Conservation (phyloP, 2,329 filamentous ascomycete species). For the Xenoacremonium recifei region DNA sequence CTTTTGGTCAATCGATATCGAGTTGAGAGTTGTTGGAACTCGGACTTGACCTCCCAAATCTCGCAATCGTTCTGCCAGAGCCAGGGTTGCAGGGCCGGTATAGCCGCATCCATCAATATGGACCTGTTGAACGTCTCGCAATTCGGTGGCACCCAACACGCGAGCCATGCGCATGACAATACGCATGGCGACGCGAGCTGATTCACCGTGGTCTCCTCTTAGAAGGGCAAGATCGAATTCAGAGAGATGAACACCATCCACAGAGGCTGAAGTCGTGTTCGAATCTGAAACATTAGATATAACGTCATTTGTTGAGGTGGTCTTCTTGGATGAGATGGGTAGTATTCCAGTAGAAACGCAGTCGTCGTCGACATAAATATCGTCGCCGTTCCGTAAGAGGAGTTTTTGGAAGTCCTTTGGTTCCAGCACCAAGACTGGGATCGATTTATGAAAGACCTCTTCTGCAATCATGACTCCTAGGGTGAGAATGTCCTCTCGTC, state of each 20-base stretch:
- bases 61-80: slow-evolving; percentile 34
- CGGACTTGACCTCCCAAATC: slow-evolving; percentile 32
- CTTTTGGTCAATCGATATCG: slow-evolving; percentile 41
- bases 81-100: slow-evolving; percentile 36
- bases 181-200: slow-evolving; percentile 34
- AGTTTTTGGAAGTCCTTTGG: slow-evolving; percentile 13
- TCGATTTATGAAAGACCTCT: slow-evolving; percentile 36
- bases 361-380: slow-evolving; percentile 7
- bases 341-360: slow-evolving; percentile 12
- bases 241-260: neutral
- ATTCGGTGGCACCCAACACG: slow-evolving; percentile 28
- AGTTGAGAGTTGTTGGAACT: slow-evolving; percentile 40
- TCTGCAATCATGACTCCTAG: slow-evolving; percentile 43
- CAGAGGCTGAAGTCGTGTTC: neutral
- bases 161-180: slow-evolving; percentile 37
- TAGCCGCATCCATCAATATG: slow-evolving; percentile 45
- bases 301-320: no score
- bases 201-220: slow-evolving; percentile 30
- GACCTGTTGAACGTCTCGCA: slow-evolving; percentile 38
- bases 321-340: no score
- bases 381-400: slow-evolving; percentile 4
- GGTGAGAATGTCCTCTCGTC: slow-evolving; percentile 42
- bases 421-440: slow-evolving; percentile 37
- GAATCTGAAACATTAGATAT: neutral
- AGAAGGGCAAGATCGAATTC: slow-evolving; percentile 18